phyloP scores from a whole-genome alignment of 176 grass and related monocot genomes.

The Juncus inflexus region DNA sequence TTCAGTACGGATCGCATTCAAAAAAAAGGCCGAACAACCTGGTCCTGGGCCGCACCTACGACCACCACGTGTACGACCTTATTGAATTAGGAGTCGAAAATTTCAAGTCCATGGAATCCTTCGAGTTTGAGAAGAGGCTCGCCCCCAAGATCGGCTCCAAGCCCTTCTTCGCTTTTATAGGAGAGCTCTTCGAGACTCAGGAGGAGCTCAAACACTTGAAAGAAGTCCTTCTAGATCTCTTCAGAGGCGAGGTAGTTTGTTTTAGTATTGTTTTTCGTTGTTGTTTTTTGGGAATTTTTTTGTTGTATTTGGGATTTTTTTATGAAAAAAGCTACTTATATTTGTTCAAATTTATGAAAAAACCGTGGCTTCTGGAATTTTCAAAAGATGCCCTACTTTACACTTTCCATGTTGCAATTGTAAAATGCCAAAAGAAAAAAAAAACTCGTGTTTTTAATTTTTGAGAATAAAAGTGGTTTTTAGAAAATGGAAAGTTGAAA shows the following conservation, averaged over 20 bases:
- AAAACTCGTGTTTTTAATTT: no score
- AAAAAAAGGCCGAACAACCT: conserved; percentile 98
- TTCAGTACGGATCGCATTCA: conserved; percentile 90
- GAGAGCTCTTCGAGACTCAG: conserved; percentile 74
- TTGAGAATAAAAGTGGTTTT: no score
- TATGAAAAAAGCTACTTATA: neutral
- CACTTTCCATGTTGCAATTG: no score
- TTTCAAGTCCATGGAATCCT: conserved; percentile 70
- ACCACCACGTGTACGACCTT: conserved; percentile 97
- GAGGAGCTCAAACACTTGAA: conserved; percentile 90
- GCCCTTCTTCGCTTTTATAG: conserved; percentile 86
- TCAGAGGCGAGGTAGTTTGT: conserved; percentile 66
- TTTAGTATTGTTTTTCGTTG: no score
- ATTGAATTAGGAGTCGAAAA: conserved; percentile 93
- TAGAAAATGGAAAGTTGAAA: no score
- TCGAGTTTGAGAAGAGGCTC: conserved; percentile 78
- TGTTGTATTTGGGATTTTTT: no score
- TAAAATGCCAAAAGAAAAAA: no score
- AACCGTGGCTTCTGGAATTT: no score
- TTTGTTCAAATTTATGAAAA: no score
- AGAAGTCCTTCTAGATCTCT: conserved; percentile 87
- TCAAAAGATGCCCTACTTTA: no score
- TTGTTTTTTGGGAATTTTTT: no score
- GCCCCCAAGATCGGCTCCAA: conserved; percentile 80
- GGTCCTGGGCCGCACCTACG: conserved; percentile 71